phyloP scores from a whole-genome alignment of 176 grass and related monocot species.

The Leersia perrieri region DNA sequence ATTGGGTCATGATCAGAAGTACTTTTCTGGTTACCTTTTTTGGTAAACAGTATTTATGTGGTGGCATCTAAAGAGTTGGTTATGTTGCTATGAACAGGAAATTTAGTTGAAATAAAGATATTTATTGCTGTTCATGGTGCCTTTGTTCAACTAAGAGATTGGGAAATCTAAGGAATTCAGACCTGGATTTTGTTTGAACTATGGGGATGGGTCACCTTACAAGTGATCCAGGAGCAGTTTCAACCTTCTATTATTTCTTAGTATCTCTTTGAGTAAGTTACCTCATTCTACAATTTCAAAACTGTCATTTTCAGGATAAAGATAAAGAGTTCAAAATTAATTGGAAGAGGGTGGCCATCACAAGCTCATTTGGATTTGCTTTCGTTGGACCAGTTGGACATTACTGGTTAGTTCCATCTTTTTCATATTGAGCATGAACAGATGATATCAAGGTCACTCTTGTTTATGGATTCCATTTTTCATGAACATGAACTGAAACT shows the following conservation, averaged over 20 bases:
- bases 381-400: slow-evolving; percentile 90
- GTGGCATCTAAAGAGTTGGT: neutral
- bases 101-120: slow-evolving; percentile 23
- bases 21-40: neutral
- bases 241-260: slow-evolving; percentile 5
- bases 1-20: neutral
- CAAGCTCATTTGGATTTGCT: slow-evolving; percentile 93
- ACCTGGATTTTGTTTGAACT: slow-evolving; percentile 6
- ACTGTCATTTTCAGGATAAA: slow-evolving; percentile 50
- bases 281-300: neutral
- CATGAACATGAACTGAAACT: neutral
- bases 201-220: neutral
- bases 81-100: neutral
- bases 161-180: slow-evolving; percentile 7
- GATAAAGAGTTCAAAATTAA: slow-evolving; percentile 85
- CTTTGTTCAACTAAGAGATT: slow-evolving; percentile 16
- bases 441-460: neutral
- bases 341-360: slow-evolving; percentile 88
- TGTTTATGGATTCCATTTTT: neutral
- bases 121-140: slow-evolving; percentile 14
- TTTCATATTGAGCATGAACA: neutral
- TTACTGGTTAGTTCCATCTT: slow-evolving; percentile 69
- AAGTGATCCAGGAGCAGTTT: neutral
- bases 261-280: neutral
- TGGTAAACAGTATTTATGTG: neutral